Percentiles rank a stretch among this genome's conserved stretches.
Evolutionary conservation across 768 basidiomycete genomes (phyloP).

Genomic region (Hemileccinum rubropunctum): DNA sequence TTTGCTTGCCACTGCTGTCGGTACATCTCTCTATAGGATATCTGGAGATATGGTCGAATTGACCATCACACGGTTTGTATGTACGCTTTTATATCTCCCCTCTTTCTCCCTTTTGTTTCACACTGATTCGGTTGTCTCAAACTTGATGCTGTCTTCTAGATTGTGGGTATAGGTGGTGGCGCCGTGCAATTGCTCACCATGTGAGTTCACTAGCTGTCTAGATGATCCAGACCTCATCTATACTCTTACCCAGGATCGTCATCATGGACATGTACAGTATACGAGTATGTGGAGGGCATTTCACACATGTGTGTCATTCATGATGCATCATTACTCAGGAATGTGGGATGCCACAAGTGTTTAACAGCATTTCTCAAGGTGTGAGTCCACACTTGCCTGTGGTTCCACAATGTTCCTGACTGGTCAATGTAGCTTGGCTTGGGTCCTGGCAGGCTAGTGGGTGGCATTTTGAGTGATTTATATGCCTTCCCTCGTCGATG

Average conservation of each 20-base stretch:
- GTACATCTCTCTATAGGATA: conserved; percentile 63
- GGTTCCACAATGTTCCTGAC: neutral
- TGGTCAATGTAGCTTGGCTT: conserved; percentile 15
- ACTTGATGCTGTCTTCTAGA: neutral
- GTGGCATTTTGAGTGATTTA: conserved; percentile 19
- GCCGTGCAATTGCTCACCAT: too few species aligned
- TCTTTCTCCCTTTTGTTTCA: too few species aligned
- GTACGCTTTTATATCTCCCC: conserved; percentile 21
- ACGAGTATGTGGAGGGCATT: conserved; percentile 5
- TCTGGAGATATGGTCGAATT: conserved; percentile 66
- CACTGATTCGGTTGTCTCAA: too few species aligned
- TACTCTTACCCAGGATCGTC: conserved; percentile 12
- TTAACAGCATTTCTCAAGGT: conserved; percentile 30
- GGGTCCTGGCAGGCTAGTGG: conserved; percentile 23
- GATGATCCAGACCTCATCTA: neutral
- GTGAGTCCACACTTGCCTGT: conserved; percentile 6
- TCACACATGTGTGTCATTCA: neutral
- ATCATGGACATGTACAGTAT: too few species aligned
- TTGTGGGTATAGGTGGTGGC: conserved; percentile 23
- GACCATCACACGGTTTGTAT: conserved; percentile 66
- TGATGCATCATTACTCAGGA: neutral
- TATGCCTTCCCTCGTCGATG: neutral
- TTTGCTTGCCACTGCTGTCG: too few species aligned
- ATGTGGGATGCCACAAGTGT: conserved; percentile 38
- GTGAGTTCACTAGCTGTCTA: conserved; percentile 4